Base-by-base conservation (phyloP, 2,329 filamentous ascomycete genomes). In the Arthrobotrys sphaeroides region DNA sequence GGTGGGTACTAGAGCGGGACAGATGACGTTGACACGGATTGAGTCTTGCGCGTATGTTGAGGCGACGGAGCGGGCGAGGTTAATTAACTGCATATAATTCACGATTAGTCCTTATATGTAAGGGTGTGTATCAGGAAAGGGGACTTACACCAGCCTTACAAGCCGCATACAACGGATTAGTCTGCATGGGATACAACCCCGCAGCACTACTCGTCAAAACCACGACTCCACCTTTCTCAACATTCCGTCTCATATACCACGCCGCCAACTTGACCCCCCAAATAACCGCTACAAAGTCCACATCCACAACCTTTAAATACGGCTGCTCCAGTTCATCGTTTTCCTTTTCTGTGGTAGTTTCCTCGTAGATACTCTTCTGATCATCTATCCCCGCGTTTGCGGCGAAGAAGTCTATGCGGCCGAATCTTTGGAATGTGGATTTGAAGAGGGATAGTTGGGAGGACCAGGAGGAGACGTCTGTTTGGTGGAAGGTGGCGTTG, bases 311-410 rank as follows among this genome's bases (percentile, higher is more conserved):
- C 69, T 81, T 81, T 18, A 83, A 80, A 70, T 83, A 81, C 77
- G 84, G 62, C n/a, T 79, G 79, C 66, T 80, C 82, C 6, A 83
- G 80, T 28, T 82, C 62, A 7, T 82, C 82, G 5, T 82, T 81
- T 7, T 36, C 31, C 22, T 42, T 1, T 24, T 82, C 79, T 38
- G 82, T 80, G 36, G 82, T 80, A 1, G 68, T 68, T 28, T 64
- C 68, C 10, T 69, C 60, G 43, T 83, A 83, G n/a, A 84, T 73
- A 24, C 79, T 78, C 61, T 83, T 82, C 38, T 79, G 79, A 67
- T 82, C 83, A 53, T 80, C 82, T 60, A 84, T 82, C 0, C 83
- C 84, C 1, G 84, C 84, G 78, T 85, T 85, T 1, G 83, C 82
- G 40, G 83, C 83, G 77, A 82, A 81, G 64, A 84, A 82, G 73